Evolutionary conservation across 495 filamentous ascomycete species (phyloP).

Genomic region (Ramalina peruviana): DNA sequence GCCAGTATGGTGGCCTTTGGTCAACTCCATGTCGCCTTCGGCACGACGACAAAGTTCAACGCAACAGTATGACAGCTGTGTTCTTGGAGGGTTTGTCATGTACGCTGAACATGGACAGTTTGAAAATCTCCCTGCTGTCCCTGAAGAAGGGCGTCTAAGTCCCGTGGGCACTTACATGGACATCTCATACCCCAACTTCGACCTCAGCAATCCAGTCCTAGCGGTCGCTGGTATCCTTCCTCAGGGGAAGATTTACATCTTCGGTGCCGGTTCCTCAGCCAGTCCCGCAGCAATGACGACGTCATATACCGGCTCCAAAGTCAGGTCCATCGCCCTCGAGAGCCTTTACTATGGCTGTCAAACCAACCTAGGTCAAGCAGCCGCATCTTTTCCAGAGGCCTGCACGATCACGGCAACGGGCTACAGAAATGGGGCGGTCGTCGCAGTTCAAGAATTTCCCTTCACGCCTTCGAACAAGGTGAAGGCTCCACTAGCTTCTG

Average conservation of each 20-base stretch:
- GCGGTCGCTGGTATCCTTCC: background rate
- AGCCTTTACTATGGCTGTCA: slow-evolving; percentile 1
- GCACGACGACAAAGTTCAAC: background rate
- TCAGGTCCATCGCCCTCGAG: background rate
- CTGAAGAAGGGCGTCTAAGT: background rate
- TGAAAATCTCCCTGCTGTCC: background rate
- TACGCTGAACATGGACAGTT: background rate
- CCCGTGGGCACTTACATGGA: background rate
- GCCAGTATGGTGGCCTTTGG: background rate
- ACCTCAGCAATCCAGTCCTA: background rate
- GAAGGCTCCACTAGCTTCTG: background rate
- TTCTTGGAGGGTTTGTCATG: background rate
- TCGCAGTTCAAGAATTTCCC: background rate
- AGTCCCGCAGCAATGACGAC: background rate
- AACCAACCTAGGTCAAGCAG: background rate
- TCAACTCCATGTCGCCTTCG: background rate
- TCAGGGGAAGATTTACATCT: background rate
- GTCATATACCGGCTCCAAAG: background rate
- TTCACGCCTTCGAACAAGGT: background rate
- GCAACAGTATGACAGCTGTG: background rate
- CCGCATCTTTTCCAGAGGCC: background rate
- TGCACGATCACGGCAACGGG: slow-evolving; percentile 1
- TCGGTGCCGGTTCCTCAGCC: background rate
- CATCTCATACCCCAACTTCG: background rate
- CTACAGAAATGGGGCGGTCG: background rate